phyloP scores from a whole-genome alignment of 1,139 yeast species.

The Geotrichum restrictum region DNA sequence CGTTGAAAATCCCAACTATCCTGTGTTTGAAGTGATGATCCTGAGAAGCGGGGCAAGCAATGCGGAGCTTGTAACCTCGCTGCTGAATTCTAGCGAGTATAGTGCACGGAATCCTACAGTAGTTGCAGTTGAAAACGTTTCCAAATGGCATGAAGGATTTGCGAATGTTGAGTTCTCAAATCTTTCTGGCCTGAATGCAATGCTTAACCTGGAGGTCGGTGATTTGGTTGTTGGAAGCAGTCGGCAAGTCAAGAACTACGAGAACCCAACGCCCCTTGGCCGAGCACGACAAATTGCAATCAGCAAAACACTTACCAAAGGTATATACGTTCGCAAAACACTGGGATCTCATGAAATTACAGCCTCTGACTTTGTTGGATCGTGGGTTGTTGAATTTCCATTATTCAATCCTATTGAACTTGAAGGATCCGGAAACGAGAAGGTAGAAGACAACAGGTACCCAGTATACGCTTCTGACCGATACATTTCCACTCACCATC shows the following conservation, averaged over 20 bases:
- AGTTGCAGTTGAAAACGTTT: constrained; percentile 35
- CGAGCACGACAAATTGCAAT: constrained; percentile 72
- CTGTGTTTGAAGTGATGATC: constrained; percentile 70
- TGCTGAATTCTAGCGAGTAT: constrained; percentile 49
- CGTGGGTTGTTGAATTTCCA: constrained; percentile 91
- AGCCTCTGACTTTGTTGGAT: constrained; percentile 51
- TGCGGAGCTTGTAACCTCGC: constrained; percentile 39
- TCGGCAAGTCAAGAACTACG: constrained; percentile 64
- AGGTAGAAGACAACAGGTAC: constrained; percentile 41
- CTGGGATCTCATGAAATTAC: constrained; percentile 26
- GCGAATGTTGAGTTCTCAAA: constrained; percentile 23
- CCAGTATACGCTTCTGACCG: constrained; percentile 55
- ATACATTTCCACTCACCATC: constrained; percentile 83
- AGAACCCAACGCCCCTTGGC: constrained; percentile 95
- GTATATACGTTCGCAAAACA: constrained; percentile 14
- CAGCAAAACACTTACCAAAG: constrained; percentile 32
- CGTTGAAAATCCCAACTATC: constrained; percentile 44
- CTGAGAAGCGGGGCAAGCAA: constrained; percentile 48
- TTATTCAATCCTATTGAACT: constrained; percentile 70
- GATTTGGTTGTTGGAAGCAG: constrained; percentile 74
- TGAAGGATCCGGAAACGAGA: constrained; percentile 32
- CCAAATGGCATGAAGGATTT: constrained; percentile 14
- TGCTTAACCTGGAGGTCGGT: constrained; percentile 48
- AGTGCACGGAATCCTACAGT: constrained; percentile 58
- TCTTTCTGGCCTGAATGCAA: constrained; percentile 20